Base-by-base conservation (phyloP, 2,329 filamentous ascomycete genomes). In the Neofusicoccum sp. region DNA sequence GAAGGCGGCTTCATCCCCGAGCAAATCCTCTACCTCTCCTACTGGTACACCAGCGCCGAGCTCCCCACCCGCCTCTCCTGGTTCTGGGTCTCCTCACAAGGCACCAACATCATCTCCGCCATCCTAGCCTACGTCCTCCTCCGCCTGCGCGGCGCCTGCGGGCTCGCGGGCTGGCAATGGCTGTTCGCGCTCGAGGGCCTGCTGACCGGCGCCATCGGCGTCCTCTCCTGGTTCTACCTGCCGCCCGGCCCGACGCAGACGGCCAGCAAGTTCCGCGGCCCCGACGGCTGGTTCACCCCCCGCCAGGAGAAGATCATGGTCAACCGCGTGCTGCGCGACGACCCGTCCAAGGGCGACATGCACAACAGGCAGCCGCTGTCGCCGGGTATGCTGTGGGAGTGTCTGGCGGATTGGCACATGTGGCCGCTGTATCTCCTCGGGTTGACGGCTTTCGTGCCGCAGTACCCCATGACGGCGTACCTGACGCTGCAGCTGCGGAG, bases 11-110 rank as follows among this genome's bases (percentile, higher is more conserved):
- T 88, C 64, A 87, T 88, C 53, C 84, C 85, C 0, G 84, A 86
- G 62, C 84, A 84, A 24, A 82, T 89, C 12, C 76, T 89, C 0
- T 91, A 88, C 72, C 78, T 91, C 4, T 87, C 84, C 3, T 92
- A 92, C 72, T 93, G 88, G 73, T 93, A 91, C 75, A 91, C 85
- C 47, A 84, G 84, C 0, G 80, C 80, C 57, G 89, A 92, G 70
- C 77, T 93, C 0, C 87, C 89, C 0, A 81, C 83, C 9, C 82
- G 89, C 1, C 75, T 92, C 16, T 84, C 84, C 65, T 84, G 80
- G 67, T 91, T 91, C 75, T 92, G 89, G 89, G 85, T 85, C 0
- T 82, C 87, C 0, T 84, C 88, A 11, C 82, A 82, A 61, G 78
- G 78, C 0, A 82, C 82, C 0, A 78, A 82, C 41, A 84, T 87